Evolutionary conservation across 768 basidiomycete genomes (phyloP), one percentile per base, ranked within the genome.

Genomic region (Dioszegia crocea): DNA sequence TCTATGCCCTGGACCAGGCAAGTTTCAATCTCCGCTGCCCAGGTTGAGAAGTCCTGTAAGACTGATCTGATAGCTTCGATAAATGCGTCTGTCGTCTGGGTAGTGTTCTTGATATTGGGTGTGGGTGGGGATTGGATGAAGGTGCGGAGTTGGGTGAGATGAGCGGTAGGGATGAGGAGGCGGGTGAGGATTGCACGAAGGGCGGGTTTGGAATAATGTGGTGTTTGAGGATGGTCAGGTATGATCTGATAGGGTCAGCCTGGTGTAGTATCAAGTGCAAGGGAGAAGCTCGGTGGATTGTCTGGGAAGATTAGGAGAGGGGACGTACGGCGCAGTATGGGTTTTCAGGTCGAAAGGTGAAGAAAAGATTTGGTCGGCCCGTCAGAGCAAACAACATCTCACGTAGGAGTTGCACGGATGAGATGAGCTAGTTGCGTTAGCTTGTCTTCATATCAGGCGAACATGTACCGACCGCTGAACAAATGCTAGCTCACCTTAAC

Each of bases 321-420:
- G 6, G 9, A 56, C 54, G 12, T 9, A 56, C 54, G 5, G 41
- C 4, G 43, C 43, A 56, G 19, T 23, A 52, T 48, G 47, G 39
- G 11, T 50, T 56, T 6, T 45, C 47, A 2, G 6, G 23, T 6
- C 33, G 4, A 43, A 64, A 63, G n/a, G n/a, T 14, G 29, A 66
- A 60, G 14, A 70, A 24, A 1, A 70, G 19, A 17, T 65, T 64
- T 1, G 68, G 61, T 48, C 65, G 59, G 17, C 68, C 66, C 12
- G 64, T 48, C 0, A 73, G 56, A n/a, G 61, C 68, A 33, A 64
- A 70, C 8, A 73, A 45, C 2, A 70, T 53, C 40, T 73, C 71
- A 16, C 71, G 59, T 43, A 70, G 71, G 5, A 73, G 44, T 23
- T 70, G 64, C 10, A 26, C 4, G 14, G 60, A 60, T 0, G 59